Base-by-base conservation (phyloP, 2,329 filamentous ascomycete species). In the Colletotrichum sp. region DNA sequence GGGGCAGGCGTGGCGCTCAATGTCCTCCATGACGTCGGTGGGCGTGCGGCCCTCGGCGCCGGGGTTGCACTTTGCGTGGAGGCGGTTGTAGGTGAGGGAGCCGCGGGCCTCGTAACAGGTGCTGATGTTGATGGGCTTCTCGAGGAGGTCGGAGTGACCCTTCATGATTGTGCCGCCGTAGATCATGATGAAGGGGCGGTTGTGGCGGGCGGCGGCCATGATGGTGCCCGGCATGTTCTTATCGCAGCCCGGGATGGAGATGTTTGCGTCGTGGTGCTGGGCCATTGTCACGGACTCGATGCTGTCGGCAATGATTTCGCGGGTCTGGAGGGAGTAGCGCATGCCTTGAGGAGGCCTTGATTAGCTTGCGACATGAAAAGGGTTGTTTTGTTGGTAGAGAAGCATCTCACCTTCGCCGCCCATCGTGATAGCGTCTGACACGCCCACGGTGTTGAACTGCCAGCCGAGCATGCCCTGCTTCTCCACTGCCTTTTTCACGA, bases 221-320 rank as follows among this genome's bases (percentile, higher is more conserved):
- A 97, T 89, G 19, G 95, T 94, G 78, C 96, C 96, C 0, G 96
- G 96, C 96, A 98, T 98, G 85, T 98, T 98, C 91, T 98, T 98
- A 87, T 98, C 96, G 84, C 96, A 98, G 13, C 96, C 96, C 0
- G 96, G 96, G 80, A 98, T 96, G 34, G 95, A 93, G 83, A 98
- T 96, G 84, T 96, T 98, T 75, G 96, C 96, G 83, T 98, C 96
- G 85, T 98, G 95, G 80, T 94, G 94, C 83, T 98, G 96, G 7
- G 95, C 96, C 83, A 94, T 96, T 2, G 96, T 98, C 52, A 98
- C 95, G 3, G 95, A 96, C 87, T 99, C 96, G 81, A 98, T 96
- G 79, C 93, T 96, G 86, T 99, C 96, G 78, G 96, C 96, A 79
- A 99, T 98, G 79, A 98, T 93, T 82, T 99, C 96, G 76, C 96